A percentile compares a stretch with the other conserved stretches of the same genome.
Evolutionary conservation across 345 rosid species (phyloP).

Genomic region (Eucalyptus cloeziana): DNA sequence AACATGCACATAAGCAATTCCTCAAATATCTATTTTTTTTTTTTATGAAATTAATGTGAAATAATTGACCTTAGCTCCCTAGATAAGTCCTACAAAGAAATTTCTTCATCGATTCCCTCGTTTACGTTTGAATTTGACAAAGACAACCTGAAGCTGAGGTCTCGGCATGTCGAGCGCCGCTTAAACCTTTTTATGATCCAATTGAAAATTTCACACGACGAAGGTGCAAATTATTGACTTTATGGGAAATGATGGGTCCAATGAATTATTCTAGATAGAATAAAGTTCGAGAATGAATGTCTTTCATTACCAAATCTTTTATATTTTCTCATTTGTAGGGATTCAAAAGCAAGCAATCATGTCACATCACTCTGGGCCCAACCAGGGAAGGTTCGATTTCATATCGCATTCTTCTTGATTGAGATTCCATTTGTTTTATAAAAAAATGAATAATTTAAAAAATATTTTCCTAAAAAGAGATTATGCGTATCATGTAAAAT

Average conservation of each 20-base stretch:
- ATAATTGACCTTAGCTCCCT: background rate
- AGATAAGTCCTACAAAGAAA: background rate
- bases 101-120: background rate
- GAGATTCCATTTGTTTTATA: background rate
- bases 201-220: background rate
- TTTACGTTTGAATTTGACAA: background rate
- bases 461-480: background rate
- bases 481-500: rapidly evolving
- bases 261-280: background rate
- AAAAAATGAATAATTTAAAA: rapidly evolving
- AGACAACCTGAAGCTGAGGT: background rate
- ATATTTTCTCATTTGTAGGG: background rate
- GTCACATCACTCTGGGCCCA: background rate
- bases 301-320: background rate
- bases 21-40: background rate
- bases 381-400: background rate
- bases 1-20: background rate
- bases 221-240: background rate
- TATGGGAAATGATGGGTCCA: background rate
- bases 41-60: background rate
- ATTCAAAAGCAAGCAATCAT: background rate
- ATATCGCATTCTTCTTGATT: rapidly evolving
- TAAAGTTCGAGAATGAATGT: background rate
- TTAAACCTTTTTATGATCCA: background rate
- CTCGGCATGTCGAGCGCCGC: background rate